Evolutionary conservation across 495 filamentous ascomycete species (phyloP), one percentile per base, ranked within the genome.

Genomic region (Aspergillus cavernicola): DNA sequence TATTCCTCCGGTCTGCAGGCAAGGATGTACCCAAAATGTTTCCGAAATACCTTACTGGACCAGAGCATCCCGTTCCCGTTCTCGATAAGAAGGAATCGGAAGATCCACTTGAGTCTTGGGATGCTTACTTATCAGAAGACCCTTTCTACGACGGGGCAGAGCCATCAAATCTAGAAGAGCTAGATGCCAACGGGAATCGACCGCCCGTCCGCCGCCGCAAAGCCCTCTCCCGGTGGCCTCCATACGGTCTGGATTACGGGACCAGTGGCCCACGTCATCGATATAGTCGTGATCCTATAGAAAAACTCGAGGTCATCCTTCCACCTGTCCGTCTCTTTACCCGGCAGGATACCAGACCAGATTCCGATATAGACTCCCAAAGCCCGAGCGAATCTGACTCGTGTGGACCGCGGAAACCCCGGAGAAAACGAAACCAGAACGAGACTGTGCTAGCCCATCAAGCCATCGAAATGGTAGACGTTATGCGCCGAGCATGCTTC

Each of bases 1-100:
- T 82, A 4, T 83, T 83, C 58, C 79, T 84, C 33, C 73, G 82
- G 23, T 76, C 78, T 0, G 57, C 78, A 0, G 75, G 71, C 1
- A 63, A 61, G 20, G 69, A 73, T 22, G 58, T 75, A 0, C 77
- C 75, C 1, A 55, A 55, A 13, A 12, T 38, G 0, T 72, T 68
- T 36, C 69, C 72, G 1, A 39, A 51, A 22, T 75, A 73, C 45
- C 55, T 61, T 4, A 72, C 64, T 0, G 69, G 72, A 0, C 60
- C 65, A 4, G 66, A 63, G n/a, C 66, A 73, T 50, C 68, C 72
- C 4, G 37, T 68, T 8, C 72, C 72, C 0, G 59, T 72, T 0
- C 40, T 71, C 18, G 39, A 53, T 43, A 58, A 49, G 6, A 11
- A 19, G 9, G 49, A 41, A 7, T 42, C 40, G 16, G 50, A 37